Base-by-base conservation (phyloP, 352 stramenopile species). In the Aphanomyces astaci region DNA sequence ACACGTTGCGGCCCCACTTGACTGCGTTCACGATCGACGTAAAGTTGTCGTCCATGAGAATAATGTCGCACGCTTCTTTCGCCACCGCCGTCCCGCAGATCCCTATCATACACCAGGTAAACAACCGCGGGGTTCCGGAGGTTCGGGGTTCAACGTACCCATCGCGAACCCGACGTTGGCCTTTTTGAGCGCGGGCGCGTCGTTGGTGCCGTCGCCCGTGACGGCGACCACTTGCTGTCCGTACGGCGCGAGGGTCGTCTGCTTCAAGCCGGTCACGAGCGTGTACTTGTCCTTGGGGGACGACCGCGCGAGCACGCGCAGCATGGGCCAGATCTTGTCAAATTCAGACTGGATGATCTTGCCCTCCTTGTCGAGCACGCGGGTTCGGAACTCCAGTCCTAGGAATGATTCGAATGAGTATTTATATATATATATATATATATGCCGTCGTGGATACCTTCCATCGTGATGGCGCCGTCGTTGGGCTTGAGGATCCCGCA, bases 121-220 rank as follows among this genome's bases (percentile, higher is more conserved):
- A n/a, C 40, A 49, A 30, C 81, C 30, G 81, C 91, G 66, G 81
- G 82, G 40, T 72, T n/a, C n/a, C n/a, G n/a, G n/a, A n/a, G n/a
- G 78, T 17, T 90, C 66, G 1, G 22, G 43, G 81, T 31, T 15
- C 27, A 24, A 11, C 27, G n/a, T 55, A 55, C 51, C 94, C 95
- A 98, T 98, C 4, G 94, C 92, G 48, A 99, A 92, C 51, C 96
- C 96, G 7, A 99, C 96, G 77, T 98, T 94, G n/a, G 95, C 96
- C 49, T 95, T 91, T 76, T 98, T 98, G 3, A 99, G 80, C 22
- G 96, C 96, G 13, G 96, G 96, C 7, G 90, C 96, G 73, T 98
- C 96, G 77, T 99, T 99, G 0, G 95, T 98, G 49, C 96, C 96
- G 73, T 99, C 96, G 27, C 96, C 96, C 3, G 96, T 99, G 1